Evolutionary conservation across 2,329 filamentous ascomycete species (phyloP), one percentile per base, ranked within the genome.

Genomic region (Hymenoscyphus occultus): DNA sequence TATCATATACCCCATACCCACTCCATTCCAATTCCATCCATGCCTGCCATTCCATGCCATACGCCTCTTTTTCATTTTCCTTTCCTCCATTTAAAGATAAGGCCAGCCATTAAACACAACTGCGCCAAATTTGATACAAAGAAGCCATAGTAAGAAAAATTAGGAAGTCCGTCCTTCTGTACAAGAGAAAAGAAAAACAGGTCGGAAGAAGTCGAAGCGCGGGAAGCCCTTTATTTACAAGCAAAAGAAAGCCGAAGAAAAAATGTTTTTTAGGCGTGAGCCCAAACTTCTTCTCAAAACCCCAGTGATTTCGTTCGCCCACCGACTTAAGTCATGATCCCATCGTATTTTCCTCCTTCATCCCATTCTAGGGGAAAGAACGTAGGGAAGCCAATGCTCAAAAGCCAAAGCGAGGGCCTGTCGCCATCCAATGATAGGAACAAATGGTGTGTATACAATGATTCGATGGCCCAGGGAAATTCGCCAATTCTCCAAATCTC

Each of bases 381-480:
- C n/a, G n/a, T 45, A 16, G 42, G 16, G n/a, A 45, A 45, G 5
- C 42, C 42, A 45, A 45, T 45, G 42, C 42, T 45, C 42, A 45
- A 45, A 45, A n/a, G 42, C 42, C 42, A 45, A 45, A 45, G 42
- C 42, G n/a, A 45, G 35, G 5, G 42, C 42, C 16, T 45, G 42
- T 39, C 7, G 48, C 48, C 16, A 48, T 42, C 19, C 45, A 59
- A 56, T 14, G 45, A 60, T 16, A 59, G 51, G 39, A 63, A 56
- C 35, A 39, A 60, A 60, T 59, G 62, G 62, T 60, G 62, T 39
- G 19, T 64, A 64, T 60, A 64, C 62, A 64, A 64, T 64, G 60
- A 64, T 16, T 63, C 62, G 54, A 59, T 63, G 54, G 16, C 45
- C 40, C 45, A 19, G 61, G 54, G 56, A 59, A 63, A 63, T 59